A percentile compares a stretch with the other conserved stretches of the same genome.
Evolutionary conservation across 768 basidiomycete species (phyloP).

Genomic region (Pluteus cervinus): DNA sequence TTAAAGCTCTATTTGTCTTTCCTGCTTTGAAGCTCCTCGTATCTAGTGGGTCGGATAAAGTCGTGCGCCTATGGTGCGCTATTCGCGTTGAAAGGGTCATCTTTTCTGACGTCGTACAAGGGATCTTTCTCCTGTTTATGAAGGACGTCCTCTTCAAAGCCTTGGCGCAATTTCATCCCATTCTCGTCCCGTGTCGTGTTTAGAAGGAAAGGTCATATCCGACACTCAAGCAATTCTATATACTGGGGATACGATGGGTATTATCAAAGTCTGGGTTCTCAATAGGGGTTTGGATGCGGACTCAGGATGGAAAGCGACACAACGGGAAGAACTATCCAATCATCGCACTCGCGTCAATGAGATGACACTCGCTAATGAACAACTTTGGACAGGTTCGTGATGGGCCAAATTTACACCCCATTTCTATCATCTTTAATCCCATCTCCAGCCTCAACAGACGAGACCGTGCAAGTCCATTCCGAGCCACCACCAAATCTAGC

Average conservation of each 20-base stretch:
- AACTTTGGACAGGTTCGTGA: constrained; percentile 82
- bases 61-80: constrained; percentile 80
- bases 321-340: constrained; percentile 51
- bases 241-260: constrained; percentile 90
- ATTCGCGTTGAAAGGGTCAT: background rate
- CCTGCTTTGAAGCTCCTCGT: constrained; percentile 61
- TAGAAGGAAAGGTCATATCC: constrained; percentile 50
- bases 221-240: constrained; percentile 51
- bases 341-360: constrained; percentile 87
- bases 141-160: constrained; percentile 37
- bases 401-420: no score
- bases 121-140: constrained; percentile 51
- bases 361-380: constrained; percentile 54
- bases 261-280: constrained; percentile 78
- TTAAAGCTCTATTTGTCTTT: constrained; percentile 77
- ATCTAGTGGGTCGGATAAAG: constrained; percentile 89
- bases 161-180: constrained; percentile 76
- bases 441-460: constrained; percentile 77
- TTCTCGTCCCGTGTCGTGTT: constrained; percentile 79
- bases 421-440: background rate
- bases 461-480: constrained; percentile 63
- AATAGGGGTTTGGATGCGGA: constrained; percentile 30
- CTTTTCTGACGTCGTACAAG: constrained; percentile 26
- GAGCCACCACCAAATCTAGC: constrained; percentile 47
- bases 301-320: constrained; percentile 44